Evolutionary conservation across 495 filamentous ascomycete genomes (phyloP).

Genomic region (Tuber calosporum): DNA sequence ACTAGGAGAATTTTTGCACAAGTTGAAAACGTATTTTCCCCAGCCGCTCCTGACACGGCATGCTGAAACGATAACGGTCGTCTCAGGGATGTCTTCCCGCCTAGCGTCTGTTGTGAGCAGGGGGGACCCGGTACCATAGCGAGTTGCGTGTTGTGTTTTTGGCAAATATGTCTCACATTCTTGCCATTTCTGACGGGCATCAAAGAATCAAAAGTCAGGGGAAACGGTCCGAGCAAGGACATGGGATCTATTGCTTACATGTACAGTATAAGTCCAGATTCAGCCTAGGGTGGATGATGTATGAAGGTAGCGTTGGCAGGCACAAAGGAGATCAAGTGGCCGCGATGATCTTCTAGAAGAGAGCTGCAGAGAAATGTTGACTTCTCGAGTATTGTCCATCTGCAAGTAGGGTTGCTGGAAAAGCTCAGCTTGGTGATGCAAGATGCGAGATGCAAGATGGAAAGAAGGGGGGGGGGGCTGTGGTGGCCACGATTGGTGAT

Average conservation of each 20-base stretch:
- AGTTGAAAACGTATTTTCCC: background rate
- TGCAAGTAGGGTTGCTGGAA: slow-evolving; percentile 6
- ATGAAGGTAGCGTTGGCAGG: slow-evolving; percentile 8
- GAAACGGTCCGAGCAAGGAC: slow-evolving; percentile 16
- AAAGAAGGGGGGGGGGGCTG: slow-evolving; percentile 5
- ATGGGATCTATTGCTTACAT: slow-evolving; percentile 4
- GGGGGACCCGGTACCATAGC: background rate
- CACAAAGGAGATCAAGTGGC: background rate
- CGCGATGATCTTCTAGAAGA: background rate
- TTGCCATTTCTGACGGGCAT: slow-evolving; percentile 3
- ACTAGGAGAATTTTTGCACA: background rate
- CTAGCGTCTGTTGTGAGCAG: background rate
- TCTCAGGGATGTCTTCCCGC: slow-evolving; percentile 9
- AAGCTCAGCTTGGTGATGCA: slow-evolving; percentile 1
- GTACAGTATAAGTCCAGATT: background rate
- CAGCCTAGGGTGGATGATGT: background rate
- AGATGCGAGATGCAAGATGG: background rate
- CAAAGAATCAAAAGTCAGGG: slow-evolving; percentile 4
- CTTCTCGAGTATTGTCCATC: slow-evolving; percentile 3
- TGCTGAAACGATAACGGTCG: slow-evolving; percentile 10
- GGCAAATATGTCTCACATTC: slow-evolving; percentile 8
- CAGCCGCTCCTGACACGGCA: background rate
- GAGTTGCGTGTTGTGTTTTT: slow-evolving; percentile 13
- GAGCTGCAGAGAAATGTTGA: slow-evolving; percentile 1
- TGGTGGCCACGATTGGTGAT: slow-evolving; percentile 13